Evolutionary conservation across 192 early-diverging fungal species (phyloP).

Genomic region (Funneliformis geosporum): DNA sequence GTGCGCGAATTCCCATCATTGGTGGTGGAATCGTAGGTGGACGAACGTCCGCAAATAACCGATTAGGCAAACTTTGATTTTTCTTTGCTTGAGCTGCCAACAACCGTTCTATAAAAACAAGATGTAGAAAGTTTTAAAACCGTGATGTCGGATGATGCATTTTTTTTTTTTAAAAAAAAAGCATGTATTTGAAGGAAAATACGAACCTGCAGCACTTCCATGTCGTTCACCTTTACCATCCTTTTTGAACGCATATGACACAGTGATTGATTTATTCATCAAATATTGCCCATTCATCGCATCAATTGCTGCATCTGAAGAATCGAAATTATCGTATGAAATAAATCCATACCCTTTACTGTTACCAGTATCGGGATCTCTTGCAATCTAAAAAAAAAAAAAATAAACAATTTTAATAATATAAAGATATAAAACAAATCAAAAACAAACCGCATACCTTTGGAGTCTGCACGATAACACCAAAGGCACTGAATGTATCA

Average conservation of each 20-base stretch:
- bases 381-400: slow-evolving; percentile 54
- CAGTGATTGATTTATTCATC: slow-evolving; percentile 89
- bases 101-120: slow-evolving; percentile 69
- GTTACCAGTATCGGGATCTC: slow-evolving; percentile 82
- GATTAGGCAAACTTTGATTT: slow-evolving; percentile 72
- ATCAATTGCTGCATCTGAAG: slow-evolving; percentile 95
- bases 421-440: neutral
- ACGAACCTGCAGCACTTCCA: slow-evolving; percentile 83
- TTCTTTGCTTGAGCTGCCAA: slow-evolving; percentile 88
- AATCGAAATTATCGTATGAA: slow-evolving; percentile 89
- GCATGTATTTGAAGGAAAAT: neutral
- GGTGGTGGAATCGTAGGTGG: slow-evolving; percentile 9
- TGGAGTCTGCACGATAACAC: slow-evolving; percentile 82
- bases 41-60: slow-evolving; percentile 68
- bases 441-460: slow-evolving; percentile 45
- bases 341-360: slow-evolving; percentile 95
- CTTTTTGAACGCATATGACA: slow-evolving; percentile 96
- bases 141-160: neutral
- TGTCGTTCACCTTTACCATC: slow-evolving; percentile 98
- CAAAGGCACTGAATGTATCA: slow-evolving; percentile 96
- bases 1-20: neutral
- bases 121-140: neutral
- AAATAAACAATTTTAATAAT: neutral
- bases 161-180: neutral
- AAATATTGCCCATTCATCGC: slow-evolving; percentile 98